Evolutionary conservation across 2,329 filamentous ascomycete species (phyloP).

Genomic region (Pseudocercospora vitis): DNA sequence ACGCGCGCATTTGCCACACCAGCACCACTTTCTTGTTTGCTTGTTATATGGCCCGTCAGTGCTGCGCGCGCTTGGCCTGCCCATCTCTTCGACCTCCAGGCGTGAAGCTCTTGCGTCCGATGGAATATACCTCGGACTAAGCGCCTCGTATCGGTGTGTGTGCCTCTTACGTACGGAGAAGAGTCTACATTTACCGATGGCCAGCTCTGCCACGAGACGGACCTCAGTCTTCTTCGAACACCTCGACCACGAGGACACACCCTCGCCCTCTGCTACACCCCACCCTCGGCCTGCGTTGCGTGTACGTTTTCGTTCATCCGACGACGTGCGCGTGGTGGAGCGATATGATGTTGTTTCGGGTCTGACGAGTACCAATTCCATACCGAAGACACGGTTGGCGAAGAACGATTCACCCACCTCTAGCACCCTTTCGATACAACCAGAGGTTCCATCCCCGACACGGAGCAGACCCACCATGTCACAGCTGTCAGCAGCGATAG

Average conservation of each 20-base stretch:
- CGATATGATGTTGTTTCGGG: slow-evolving; percentile 23
- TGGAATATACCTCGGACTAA: slow-evolving; percentile 10
- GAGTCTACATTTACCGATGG: slow-evolving; percentile 11
- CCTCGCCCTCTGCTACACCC: slow-evolving; percentile 2
- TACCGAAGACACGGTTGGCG: not conserved
- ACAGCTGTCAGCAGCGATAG: slow-evolving; percentile 29
- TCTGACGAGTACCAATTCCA: slow-evolving; percentile 15
- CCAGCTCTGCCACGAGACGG: slow-evolving; percentile 9
- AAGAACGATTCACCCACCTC: not conserved
- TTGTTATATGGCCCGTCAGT: too few species aligned
- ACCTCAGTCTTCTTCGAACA: slow-evolving; percentile 16
- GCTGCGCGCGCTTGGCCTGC: too few species aligned
- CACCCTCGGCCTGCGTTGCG: slow-evolving; percentile 14
- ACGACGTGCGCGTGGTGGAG: slow-evolving; percentile 32
- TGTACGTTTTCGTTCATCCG: slow-evolving; percentile 34
- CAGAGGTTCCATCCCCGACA: slow-evolving; percentile 24
- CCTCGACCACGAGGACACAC: slow-evolving; percentile 3
- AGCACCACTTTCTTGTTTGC: slow-evolving; percentile 4
- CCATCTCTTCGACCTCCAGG: not conserved
- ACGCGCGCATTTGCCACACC: slow-evolving; percentile 2
- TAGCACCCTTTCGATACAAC: slow-evolving; percentile 10
- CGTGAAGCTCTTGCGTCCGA: not conserved
- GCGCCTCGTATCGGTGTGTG: slow-evolving; percentile 19
- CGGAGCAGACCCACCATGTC: slow-evolving; percentile 29
- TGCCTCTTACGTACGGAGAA: slow-evolving; percentile 17